Evolutionary conservation across 1,284 basidiomycete species (phyloP), one percentile per base, ranked within the genome.

Genomic region (Naganishia albida): DNA sequence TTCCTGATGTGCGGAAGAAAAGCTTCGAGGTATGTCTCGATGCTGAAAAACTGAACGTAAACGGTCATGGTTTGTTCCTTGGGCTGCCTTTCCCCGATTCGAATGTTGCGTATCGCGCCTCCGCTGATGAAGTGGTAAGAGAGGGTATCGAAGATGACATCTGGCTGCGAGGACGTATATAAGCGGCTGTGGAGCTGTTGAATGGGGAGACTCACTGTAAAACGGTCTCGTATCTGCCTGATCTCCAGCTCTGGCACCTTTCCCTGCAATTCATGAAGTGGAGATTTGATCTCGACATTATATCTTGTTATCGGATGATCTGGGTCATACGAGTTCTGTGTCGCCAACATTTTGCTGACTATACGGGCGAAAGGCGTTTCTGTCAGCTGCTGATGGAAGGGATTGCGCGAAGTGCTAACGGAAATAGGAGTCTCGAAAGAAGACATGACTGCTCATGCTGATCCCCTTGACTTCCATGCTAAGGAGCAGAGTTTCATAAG

Each of bases 381-480:
- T 8, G 10, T 20, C 1, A 12, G 1, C 44, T 49, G 3, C 25
- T 15, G 3, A 13, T 16, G 30, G 49, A 12, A 3, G 20, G 23
- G n/a, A 10, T 23, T 26, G 16, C n/a, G 3, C 13, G n/a, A 25
- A 7, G 8, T 4, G 40, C 46, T 25, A 18, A 60, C 57, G 46
- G 34, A 50, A 60, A 60, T 60, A 60, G 57, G 57, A 16, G n/a
- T 60, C 57, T 16, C 38, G 23, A 10, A 60, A 49, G 46, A 46
- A 60, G 3, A 60, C 57, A 39, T 60, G 57, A 38, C 48, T 60
- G 23, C 46, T 40, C 23, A 60, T 60, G 39, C 57, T 60, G 34
- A 60, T 26, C 8, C 57, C 57, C 46, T 60, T 60, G n/a, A 50
- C 38, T 38, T 60, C 57, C 57, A 60, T 60, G 30, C 57, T 60